A percentile compares a stretch with the other conserved stretches of the same genome.
Conservation (phyloP, 179 eudicot genomes). For the Patellifolia procumbens region DNA sequence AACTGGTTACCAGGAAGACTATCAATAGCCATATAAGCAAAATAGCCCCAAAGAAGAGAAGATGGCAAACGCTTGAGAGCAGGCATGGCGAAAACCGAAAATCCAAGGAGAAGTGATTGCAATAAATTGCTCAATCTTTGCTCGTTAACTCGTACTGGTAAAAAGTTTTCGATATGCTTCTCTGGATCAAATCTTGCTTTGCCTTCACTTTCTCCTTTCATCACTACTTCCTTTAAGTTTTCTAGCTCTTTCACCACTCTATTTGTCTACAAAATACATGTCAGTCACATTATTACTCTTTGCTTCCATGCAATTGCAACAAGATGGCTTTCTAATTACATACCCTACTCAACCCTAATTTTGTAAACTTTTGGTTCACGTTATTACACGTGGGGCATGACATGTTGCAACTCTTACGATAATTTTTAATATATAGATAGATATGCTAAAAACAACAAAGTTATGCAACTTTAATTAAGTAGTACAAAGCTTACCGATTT, state of each 20-base stretch:
- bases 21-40: constrained; percentile 72
- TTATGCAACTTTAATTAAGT: no score
- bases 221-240: constrained; percentile 50
- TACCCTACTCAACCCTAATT: no score
- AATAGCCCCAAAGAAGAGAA: constrained; percentile 72
- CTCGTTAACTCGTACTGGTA: constrained; percentile 72
- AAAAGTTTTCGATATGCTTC: constrained; percentile 51
- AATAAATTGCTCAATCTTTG: constrained; percentile 73
- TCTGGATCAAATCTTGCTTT: constrained; percentile 42
- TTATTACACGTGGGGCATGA: no score
- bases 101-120: constrained; percentile 58
- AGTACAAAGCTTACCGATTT: constrained; percentile 35
- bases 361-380: no score
- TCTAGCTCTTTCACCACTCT: constrained; percentile 46
- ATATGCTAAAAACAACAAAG: no score
- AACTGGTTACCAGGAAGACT: constrained; percentile 74
- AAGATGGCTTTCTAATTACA: no score
- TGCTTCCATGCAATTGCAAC: no score
- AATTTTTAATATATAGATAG: no score
- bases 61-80: constrained; percentile 59
- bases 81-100: constrained; percentile 59
- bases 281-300: not conserved
- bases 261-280: constrained; percentile 29
- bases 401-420: no score
- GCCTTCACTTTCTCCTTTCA: constrained; percentile 35